phyloP scores from a whole-genome alignment of 305 asterid species.

The Rubia balearica region DNA sequence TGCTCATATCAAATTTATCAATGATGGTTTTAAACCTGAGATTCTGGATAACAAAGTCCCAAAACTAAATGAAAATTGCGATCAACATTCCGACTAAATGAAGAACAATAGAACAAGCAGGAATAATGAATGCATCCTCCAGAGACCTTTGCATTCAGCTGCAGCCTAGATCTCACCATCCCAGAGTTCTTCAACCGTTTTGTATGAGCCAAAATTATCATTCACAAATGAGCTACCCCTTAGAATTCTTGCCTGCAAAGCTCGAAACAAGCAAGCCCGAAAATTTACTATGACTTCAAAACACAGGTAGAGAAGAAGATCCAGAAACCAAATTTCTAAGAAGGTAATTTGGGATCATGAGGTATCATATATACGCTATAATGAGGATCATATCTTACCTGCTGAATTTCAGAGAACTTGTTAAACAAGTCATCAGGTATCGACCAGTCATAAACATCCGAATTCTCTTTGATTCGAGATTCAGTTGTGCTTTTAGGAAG shows the following conservation, averaged over 20 bases:
- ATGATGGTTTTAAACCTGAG: not conserved
- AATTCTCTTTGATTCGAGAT: conserved; percentile 58
- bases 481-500: conserved; percentile 70
- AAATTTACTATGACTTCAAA: not conserved
- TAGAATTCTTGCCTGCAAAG: conserved; percentile 52
- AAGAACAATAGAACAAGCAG: not conserved
- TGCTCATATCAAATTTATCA: too few relatives aligned
- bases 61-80: not conserved
- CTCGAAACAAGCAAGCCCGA: not conserved
- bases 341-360: not conserved
- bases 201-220: conserved; percentile 46
- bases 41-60: not conserved
- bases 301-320: not conserved
- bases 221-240: conserved; percentile 38
- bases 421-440: conserved; percentile 56
- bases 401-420: conserved; percentile 57
- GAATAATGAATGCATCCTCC: not conserved
- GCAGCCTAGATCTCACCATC: conserved; percentile 56
- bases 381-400: conserved; percentile 37
- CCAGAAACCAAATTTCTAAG: not conserved
- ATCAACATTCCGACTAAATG: not conserved
- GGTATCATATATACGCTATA: not conserved
- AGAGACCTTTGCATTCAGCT: not conserved
- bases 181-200: conserved; percentile 63
- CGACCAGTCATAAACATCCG: conserved; percentile 56